These are phyloP conservation scores for Cupressus sempervirens DNA, from an alignment of 75 land plant species.

Conservation along the genomic window DNA sequence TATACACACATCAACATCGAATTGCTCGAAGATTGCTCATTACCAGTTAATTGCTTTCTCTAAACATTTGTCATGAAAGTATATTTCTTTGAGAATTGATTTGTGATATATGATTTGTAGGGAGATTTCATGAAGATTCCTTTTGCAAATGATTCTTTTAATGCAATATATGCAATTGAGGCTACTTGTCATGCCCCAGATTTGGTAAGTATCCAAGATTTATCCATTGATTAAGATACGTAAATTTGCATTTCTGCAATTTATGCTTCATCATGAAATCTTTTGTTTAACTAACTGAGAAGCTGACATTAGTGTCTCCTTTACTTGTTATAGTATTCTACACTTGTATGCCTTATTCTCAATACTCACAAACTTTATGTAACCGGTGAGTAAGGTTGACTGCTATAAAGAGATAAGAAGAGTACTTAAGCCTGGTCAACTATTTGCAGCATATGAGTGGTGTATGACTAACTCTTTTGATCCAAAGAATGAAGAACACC, in stretches of 20 bases:
- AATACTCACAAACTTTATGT: neutral
- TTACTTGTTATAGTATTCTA: neutral
- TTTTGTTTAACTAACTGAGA: neutral
- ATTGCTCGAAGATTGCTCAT: neutral
- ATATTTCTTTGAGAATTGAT: neutral
- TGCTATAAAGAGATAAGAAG: slow-evolving; percentile 89
- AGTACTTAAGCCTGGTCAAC: slow-evolving; percentile 95
- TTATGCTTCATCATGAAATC: neutral
- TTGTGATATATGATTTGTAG: slow-evolving; percentile 28
- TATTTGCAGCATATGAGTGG: too few species aligned
- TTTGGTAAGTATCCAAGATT: slow-evolving; percentile 47
- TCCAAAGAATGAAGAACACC: slow-evolving; percentile 71
- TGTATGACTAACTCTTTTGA: slow-evolving; percentile 86
- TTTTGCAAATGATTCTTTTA: slow-evolving; percentile 72
- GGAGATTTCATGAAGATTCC: slow-evolving; percentile 99
- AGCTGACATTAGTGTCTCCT: neutral
- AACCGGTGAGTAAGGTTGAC: slow-evolving; percentile 48
- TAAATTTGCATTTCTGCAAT: neutral
- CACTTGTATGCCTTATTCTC: neutral
- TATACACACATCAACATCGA: too few species aligned
- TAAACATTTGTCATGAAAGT: neutral
- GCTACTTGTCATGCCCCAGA: slow-evolving; percentile 99
- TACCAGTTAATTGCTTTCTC: neutral
- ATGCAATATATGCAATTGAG: slow-evolving; percentile 94
- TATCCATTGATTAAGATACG: neutral